Evolutionary conservation across 352 stramenopile species (phyloP).

Genomic region (Phytophthora parvispora): DNA sequence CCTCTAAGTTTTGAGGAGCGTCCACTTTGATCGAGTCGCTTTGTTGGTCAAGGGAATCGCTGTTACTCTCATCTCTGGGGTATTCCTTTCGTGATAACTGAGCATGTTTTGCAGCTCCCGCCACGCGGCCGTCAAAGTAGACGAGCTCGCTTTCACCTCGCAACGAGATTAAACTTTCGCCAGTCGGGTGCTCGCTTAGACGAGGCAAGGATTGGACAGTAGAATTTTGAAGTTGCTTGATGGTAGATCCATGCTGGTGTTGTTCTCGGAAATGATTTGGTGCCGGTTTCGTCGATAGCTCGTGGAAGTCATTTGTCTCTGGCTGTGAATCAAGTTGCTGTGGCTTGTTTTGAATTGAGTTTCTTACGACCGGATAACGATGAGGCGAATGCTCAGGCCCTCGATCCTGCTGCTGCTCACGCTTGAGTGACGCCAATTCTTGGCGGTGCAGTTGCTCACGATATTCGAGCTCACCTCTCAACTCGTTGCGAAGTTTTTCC

Average conservation of each 20-base stretch:
- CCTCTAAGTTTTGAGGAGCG: background rate
- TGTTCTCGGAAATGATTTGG: background rate
- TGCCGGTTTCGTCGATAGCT: background rate
- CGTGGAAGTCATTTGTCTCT: background rate
- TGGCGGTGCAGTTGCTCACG: slow-evolving; percentile 59
- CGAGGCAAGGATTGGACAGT: background rate
- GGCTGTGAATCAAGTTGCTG: background rate
- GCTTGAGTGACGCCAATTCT: slow-evolving; percentile 49
- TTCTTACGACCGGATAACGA: slow-evolving; percentile 2
- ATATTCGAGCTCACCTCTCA: slow-evolving; percentile 60
- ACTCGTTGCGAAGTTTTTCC: slow-evolving; percentile 63
- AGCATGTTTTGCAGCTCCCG: background rate
- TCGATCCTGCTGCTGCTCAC: slow-evolving; percentile 28
- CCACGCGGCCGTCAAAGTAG: slow-evolving; percentile 54
- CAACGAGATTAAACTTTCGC: slow-evolving; percentile 34
- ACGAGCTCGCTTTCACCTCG: slow-evolving; percentile 69
- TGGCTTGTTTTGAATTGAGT: slow-evolving; percentile 6
- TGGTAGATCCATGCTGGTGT: background rate
- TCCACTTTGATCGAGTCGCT: slow-evolving; percentile 18
- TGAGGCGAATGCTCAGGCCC: slow-evolving; percentile 2
- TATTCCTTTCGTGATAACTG: background rate
- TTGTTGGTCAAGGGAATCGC: slow-evolving; percentile 3
- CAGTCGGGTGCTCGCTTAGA: background rate
- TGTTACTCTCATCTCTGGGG: background rate
- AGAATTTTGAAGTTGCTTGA: background rate